Evolutionary conservation across 192 early-diverging fungal genomes (phyloP).

Genomic region (Entophlyctis helioformis): DNA sequence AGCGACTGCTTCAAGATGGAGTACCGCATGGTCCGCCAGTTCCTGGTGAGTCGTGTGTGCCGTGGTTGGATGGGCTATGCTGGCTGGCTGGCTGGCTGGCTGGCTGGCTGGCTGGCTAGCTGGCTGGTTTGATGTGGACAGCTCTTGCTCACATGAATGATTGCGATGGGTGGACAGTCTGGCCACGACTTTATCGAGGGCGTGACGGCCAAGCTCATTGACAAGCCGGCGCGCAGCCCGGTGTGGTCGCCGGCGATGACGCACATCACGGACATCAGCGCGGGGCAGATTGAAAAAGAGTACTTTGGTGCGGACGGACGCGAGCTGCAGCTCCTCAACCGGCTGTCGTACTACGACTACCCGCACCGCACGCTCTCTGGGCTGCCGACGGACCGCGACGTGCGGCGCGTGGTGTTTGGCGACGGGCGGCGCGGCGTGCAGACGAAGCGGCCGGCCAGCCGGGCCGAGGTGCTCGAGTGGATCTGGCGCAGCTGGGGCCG

Average conservation of each 20-base stretch:
- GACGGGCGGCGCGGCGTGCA: slow-evolving; percentile 7
- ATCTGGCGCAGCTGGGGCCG: slow-evolving; percentile 25
- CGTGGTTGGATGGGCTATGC: no score
- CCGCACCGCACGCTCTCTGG: slow-evolving; percentile 38
- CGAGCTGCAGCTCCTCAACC: slow-evolving; percentile 16
- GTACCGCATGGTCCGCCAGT: slow-evolving; percentile 65
- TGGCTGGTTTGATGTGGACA: no score
- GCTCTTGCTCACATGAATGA: no score
- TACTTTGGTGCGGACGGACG: not conserved
- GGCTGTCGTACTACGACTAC: slow-evolving; percentile 32
- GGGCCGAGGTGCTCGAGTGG: no score
- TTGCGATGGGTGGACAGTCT: no score
- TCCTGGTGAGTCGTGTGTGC: no score
- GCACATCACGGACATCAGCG: no score
- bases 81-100: no score
- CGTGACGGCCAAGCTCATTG: slow-evolving; percentile 64
- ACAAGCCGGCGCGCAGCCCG: no score
- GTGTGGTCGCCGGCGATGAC: no score
- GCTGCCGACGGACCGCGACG: slow-evolving; percentile 32
- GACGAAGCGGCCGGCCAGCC: not conserved
- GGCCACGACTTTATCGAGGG: slow-evolving; percentile 91
- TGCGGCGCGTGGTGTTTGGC: slow-evolving; percentile 16
- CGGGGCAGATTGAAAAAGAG: no score
- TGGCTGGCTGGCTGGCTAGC: no score
- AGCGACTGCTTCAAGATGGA: slow-evolving; percentile 79